These are phyloP conservation scores for Aspergillus costaricaensis DNA, from an alignment of 2,329 filamentous ascomycete species.

Conservation along the genomic window DNA sequence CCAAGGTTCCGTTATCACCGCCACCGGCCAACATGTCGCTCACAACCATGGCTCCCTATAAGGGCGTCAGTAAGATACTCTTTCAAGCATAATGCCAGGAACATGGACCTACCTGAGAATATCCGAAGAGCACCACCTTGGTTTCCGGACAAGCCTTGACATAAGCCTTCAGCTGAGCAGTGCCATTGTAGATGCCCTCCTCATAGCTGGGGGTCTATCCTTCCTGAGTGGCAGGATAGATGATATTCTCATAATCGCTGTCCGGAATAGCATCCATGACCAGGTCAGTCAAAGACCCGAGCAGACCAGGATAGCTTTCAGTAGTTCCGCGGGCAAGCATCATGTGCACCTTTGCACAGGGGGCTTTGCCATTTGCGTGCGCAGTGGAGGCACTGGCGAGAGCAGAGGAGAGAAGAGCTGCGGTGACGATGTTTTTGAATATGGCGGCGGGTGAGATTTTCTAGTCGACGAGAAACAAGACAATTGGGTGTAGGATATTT, in stretches of 20 bases:
- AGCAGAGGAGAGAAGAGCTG: too few species aligned
- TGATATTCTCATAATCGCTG: not conserved
- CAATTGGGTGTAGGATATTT: too few species aligned
- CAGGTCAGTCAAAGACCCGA: not conserved
- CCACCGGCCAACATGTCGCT: not conserved
- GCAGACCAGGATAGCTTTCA: not conserved
- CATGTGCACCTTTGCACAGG: not conserved
- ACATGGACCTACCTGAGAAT: too few species aligned
- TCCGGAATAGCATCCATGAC: not conserved
- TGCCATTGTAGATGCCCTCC: not conserved
- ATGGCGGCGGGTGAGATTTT: too few species aligned
- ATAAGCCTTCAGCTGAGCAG: not conserved
- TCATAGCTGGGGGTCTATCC: not conserved
- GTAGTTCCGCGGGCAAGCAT: not conserved
- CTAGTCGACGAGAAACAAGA: too few species aligned
- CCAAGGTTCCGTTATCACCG: not conserved
- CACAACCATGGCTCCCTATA: not conserved
- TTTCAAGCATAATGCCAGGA: too few species aligned
- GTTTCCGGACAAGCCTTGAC: not conserved
- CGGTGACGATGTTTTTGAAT: too few species aligned
- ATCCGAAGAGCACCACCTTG: not conserved
- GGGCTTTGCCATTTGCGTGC: not conserved
- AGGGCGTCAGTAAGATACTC: too few species aligned
- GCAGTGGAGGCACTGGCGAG: too few species aligned
- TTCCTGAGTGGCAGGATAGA: not conserved